Evolutionary conservation across 768 basidiomycete species (phyloP).

Genomic region (Dentipellis fragilis): DNA sequence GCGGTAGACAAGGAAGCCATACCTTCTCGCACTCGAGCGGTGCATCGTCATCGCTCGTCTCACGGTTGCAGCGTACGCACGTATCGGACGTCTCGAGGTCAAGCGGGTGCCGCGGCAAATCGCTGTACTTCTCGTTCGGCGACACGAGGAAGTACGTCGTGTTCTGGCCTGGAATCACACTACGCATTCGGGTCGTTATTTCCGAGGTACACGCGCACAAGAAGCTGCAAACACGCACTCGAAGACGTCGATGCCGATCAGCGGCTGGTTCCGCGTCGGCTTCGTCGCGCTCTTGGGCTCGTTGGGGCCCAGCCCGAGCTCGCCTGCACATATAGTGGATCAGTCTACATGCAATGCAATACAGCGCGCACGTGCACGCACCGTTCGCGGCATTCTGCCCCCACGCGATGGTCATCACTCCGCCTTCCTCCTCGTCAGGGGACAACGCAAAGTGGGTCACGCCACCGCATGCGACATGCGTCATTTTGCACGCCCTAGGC

Average conservation of each 20-base stretch:
- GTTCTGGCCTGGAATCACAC: conserved; percentile 79
- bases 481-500: conserved; percentile 69
- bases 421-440: conserved; percentile 60
- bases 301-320: conserved; percentile 72
- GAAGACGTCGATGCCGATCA: conserved; percentile 74
- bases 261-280: conserved; percentile 57
- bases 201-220: neutral
- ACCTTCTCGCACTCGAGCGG: conserved; percentile 92
- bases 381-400: conserved; percentile 85
- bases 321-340: conserved; percentile 31
- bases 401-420: conserved; percentile 73
- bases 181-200: conserved; percentile 18
- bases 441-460: conserved; percentile 82
- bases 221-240: conserved; percentile 32
- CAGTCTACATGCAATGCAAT: neutral
- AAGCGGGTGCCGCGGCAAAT: conserved; percentile 71
- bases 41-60: conserved; percentile 60
- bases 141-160: conserved; percentile 76
- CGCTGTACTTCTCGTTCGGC: conserved; percentile 65
- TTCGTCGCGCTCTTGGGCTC: conserved; percentile 84
- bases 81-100: conserved; percentile 57
- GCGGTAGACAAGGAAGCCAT: conserved; percentile 4
- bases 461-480: conserved; percentile 64
- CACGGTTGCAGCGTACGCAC: conserved; percentile 65
- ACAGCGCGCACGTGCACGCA: conserved; percentile 16